phyloP scores from a whole-genome alignment of 1,284 basidiomycete genomes.

The Takashimella tepidaria region DNA sequence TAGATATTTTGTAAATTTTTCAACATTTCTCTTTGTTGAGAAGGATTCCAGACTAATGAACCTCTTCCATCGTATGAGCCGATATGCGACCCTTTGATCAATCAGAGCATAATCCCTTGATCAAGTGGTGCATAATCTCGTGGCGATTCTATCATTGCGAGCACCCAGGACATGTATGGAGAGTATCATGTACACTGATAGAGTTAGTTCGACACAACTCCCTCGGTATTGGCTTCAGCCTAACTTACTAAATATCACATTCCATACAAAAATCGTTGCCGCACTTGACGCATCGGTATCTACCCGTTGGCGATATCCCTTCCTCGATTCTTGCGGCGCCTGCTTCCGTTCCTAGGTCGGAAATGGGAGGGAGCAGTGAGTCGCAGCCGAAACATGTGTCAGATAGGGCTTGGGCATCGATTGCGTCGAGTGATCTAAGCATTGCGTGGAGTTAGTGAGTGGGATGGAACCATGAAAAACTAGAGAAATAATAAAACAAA shows the following conservation, averaged over 20 bases:
- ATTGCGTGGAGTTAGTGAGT: no score
- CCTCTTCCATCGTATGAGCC: no score
- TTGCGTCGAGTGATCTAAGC: background rate
- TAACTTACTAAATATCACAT: slow-evolving; percentile 59
- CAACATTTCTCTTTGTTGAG: no score
- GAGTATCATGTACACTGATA: slow-evolving; percentile 58
- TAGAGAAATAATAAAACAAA: no score
- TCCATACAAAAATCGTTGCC: slow-evolving; percentile 59
- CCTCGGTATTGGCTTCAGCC: no score
- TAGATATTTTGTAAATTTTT: no score
- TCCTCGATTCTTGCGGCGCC: slow-evolving; percentile 52
- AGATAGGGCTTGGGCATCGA: slow-evolving; percentile 12
- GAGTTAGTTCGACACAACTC: background rate
- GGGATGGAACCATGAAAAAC: no score
- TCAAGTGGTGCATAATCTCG: no score
- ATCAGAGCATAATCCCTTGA: no score
- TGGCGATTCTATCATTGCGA: slow-evolving; percentile 27
- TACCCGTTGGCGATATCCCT: slow-evolving; percentile 68
- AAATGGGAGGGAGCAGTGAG: slow-evolving; percentile 54
- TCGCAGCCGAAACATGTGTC: slow-evolving; percentile 66
- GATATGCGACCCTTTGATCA: no score
- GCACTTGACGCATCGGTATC: slow-evolving; percentile 57
- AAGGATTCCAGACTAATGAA: no score
- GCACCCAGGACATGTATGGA: slow-evolving; percentile 63
- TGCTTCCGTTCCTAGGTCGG: slow-evolving; percentile 29